These are phyloP conservation scores for Lophiotrema nucula DNA, from an alignment of 495 filamentous ascomycete species.

Conservation along the genomic window DNA sequence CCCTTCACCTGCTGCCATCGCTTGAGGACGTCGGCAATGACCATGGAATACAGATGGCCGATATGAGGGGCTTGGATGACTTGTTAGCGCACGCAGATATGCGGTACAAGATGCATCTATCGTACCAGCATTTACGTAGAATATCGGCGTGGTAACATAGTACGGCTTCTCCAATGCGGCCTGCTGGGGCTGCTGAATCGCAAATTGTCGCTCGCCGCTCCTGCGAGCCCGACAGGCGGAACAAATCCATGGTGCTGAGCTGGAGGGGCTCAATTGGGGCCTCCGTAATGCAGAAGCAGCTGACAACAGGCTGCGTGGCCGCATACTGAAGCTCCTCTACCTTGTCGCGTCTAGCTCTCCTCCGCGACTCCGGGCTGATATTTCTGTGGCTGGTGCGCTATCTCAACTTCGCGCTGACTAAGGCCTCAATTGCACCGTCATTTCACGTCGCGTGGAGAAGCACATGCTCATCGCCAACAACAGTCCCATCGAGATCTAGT, in stretches of 20 bases:
- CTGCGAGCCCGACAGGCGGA: constrained; percentile 4
- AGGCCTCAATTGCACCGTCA: no score
- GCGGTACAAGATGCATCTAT: background rate
- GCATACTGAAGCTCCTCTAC: constrained; percentile 15
- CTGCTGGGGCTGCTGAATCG: background rate
- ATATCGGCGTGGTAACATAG: constrained; percentile 96
- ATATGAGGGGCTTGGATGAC: constrained; percentile 78
- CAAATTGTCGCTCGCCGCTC: background rate
- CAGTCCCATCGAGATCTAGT: no score
- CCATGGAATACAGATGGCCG: constrained; percentile 90
- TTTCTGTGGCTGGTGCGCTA: no score
- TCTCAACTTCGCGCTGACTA: no score
- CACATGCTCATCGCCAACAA: no score
- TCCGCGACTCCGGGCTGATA: no score
- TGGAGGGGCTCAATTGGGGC: background rate
- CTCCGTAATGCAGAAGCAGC: background rate
- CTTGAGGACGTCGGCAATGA: constrained; percentile 87
- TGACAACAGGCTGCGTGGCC: constrained; percentile 5
- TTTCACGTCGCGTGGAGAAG: no score
- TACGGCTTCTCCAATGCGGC: constrained; percentile 65
- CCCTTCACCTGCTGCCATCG: constrained; percentile 84
- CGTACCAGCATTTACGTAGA: constrained; percentile 96
- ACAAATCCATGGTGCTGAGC: constrained; percentile 18
- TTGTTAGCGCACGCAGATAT: background rate
- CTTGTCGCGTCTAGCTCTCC: no score